These are phyloP conservation scores for Peniophora sp. DNA, from an alignment of 1,284 basidiomycete genomes.

Conservation along the genomic window DNA sequence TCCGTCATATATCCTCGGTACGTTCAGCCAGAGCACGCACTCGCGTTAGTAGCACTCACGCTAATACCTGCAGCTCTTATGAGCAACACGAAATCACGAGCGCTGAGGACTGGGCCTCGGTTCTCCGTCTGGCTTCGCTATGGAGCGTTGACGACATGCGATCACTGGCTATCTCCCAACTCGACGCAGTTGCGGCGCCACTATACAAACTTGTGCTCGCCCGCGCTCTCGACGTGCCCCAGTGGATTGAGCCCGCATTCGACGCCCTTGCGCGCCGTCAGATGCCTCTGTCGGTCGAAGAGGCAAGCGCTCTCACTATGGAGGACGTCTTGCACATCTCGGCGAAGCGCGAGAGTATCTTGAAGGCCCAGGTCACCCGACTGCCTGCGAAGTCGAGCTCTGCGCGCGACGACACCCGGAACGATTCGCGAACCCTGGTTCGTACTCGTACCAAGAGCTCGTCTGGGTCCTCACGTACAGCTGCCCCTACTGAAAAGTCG, in stretches of 20 bases:
- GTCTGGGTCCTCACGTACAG: too few relatives aligned
- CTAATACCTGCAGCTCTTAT: background rate
- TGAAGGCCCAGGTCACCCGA: too few relatives aligned
- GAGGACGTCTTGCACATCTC: too few relatives aligned
- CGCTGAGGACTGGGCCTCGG: background rate
- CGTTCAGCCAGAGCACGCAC: background rate
- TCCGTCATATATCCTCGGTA: constrained; percentile 1
- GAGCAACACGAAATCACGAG: background rate
- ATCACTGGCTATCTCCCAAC: background rate
- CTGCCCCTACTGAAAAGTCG: too few relatives aligned
- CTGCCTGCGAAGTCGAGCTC: too few relatives aligned
- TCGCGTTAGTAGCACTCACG: background rate
- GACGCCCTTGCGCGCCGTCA: background rate
- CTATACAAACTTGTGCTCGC: background rate
- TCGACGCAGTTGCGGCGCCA: background rate
- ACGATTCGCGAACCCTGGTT: too few relatives aligned
- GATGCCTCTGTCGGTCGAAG: background rate
- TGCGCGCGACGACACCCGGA: too few relatives aligned
- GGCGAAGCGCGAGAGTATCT: too few relatives aligned
- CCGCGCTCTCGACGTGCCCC: background rate
- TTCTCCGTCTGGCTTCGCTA: background rate
- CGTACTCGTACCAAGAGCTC: too few relatives aligned
- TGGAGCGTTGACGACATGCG: background rate
- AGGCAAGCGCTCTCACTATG: background rate
- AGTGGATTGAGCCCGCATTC: background rate